Conservation (phyloP, 2,329 filamentous ascomycete species). For the Apiospora arundinis region DNA sequence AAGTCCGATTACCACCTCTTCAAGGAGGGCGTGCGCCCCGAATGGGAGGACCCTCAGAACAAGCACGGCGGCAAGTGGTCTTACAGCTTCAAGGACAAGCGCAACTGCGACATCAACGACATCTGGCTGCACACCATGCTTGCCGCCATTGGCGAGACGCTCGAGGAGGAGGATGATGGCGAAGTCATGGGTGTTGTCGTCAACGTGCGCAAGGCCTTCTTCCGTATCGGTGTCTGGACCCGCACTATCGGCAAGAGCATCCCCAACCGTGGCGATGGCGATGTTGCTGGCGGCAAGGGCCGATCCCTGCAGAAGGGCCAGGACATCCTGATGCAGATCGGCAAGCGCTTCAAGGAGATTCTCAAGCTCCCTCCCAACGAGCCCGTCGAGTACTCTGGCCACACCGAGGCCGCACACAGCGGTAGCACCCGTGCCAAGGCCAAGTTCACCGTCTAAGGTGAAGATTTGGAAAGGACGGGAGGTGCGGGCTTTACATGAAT, state of each 20-base stretch:
- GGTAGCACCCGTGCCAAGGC: constrained; percentile 96
- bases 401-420: constrained; percentile 90
- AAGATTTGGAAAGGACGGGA: background rate
- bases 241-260: constrained; percentile 88
- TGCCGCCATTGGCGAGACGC: constrained; percentile 93
- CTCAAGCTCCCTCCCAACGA: constrained; percentile 80
- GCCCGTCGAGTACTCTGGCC: constrained; percentile 90
- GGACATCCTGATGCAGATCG: constrained; percentile 84
- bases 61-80: constrained; percentile 99
- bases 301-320: constrained; percentile 81
- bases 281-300: constrained; percentile 77
- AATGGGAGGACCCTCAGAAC: constrained; percentile 98
- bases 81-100: constrained; percentile 97
- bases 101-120: constrained; percentile 87
- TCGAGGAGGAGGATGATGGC: constrained; percentile 91
- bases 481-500: constrained; percentile 6
- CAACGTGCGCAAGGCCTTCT: constrained; percentile 98
- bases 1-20: constrained; percentile 99
- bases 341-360: constrained; percentile 90
- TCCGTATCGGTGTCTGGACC: constrained; percentile 97
- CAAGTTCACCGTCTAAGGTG: constrained; percentile 79
- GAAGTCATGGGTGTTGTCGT: constrained; percentile 99
- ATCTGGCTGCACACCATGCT: constrained; percentile 98
- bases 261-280: constrained; percentile 75
- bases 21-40: constrained; percentile 94